These are phyloP conservation scores for Fusarium praegraminearum DNA, from an alignment of 2,329 filamentous ascomycete genomes.

Conservation along the genomic window DNA sequence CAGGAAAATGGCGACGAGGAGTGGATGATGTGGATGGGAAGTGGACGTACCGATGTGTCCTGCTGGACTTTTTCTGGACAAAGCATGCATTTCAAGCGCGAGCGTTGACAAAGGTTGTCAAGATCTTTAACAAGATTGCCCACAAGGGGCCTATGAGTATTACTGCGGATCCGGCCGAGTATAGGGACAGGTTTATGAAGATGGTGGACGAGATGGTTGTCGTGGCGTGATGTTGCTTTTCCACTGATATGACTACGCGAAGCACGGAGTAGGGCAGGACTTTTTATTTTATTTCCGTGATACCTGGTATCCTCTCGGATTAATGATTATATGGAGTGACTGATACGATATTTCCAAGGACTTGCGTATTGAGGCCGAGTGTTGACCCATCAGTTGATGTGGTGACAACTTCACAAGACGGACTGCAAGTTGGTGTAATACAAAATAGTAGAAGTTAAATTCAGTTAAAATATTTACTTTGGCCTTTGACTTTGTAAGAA, in stretches of 20 bases:
- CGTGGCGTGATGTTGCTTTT: constrained; percentile 44
- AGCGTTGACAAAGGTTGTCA: constrained; percentile 74
- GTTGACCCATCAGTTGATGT: not conserved
- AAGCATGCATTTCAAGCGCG: constrained; percentile 76
- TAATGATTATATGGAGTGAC: not conserved
- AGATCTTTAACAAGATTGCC: constrained; percentile 71
- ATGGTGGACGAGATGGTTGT: constrained; percentile 61
- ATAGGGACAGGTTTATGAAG: constrained; percentile 65
- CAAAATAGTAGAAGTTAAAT: not conserved
- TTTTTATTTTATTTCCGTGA: too few species aligned
- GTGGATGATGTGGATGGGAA: constrained; percentile 70
- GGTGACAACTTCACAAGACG: not conserved
- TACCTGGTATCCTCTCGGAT: not conserved
- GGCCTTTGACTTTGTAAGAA: not conserved
- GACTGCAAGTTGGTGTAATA: not conserved
- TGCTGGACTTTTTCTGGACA: constrained; percentile 84
- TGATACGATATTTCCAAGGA: not conserved
- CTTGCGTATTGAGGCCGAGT: not conserved
- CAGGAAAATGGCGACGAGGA: constrained; percentile 69
- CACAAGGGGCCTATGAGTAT: constrained; percentile 79
- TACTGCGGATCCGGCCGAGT: constrained; percentile 76
- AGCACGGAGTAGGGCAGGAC: not conserved
- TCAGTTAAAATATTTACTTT: not conserved
- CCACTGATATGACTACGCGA: not conserved
- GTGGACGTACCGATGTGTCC: constrained; percentile 74